Base-by-base conservation (phyloP, 495 filamentous ascomycete species). In the Extremus antarcticus region DNA sequence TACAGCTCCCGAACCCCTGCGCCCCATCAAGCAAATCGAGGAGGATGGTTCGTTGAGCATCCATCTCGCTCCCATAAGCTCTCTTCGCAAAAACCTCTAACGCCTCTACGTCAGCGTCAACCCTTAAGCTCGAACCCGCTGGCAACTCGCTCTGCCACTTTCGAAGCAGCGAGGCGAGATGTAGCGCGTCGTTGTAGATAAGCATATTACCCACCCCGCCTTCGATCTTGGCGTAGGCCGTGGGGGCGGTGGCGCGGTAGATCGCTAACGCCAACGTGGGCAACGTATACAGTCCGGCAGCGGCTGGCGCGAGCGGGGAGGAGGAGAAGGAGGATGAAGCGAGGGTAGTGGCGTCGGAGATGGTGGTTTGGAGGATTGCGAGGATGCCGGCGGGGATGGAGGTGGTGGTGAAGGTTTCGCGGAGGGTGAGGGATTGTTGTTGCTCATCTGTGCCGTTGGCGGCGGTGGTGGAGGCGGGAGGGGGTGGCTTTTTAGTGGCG, bases 151-250 rank as follows among this genome's bases (percentile, higher is more conserved):
- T 68, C n/a, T 80, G 66, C 43, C 88, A 73, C 13, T 79, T 69
- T n/a, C 74, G 71, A n/a, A 97, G 77, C 29, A 77, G 73, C 51
- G 86, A 82, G 0, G 87, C 77, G 1, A 98, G 76, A 61, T 88
- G 90, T 23, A 78, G 72, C 47, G 86, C 81, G 65, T 99, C 92
- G 62, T 99, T 97, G 68, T 97, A 99, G 43, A 95, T 76, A 59
- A 85, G 88, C 87, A 95, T 92, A 62, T 86, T 87, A 3, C 88
- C 88, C 23, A 82, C 78, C 19, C 71, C 68, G 38, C 82, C 74
- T 3, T 50, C 48, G 1, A 45, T 21, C 20, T 75, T 74, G 43
- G 76, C 60, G 68, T 99, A 99, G 65, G 87, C 88, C 10, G 82
- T 80, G 2, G 88, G 81, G 3, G 89, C 85, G 1, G 87, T 82